Percentiles rank a stretch among this genome's conserved stretches.
These are phyloP conservation scores for Paraphaeosphaeria minitans DNA, from an alignment of 2,329 filamentous ascomycete species.

Conservation along the genomic window DNA sequence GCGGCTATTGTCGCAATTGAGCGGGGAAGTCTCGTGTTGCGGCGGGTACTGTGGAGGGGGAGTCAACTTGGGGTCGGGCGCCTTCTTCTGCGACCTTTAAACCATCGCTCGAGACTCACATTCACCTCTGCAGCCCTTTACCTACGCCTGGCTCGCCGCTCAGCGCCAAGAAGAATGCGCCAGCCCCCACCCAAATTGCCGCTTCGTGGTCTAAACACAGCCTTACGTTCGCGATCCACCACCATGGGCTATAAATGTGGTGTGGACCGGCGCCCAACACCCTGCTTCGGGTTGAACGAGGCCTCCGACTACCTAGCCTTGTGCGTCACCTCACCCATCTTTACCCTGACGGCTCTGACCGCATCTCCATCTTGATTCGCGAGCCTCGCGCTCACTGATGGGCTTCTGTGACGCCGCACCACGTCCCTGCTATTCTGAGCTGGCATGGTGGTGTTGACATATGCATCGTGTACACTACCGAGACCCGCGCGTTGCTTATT, in stretches of 20 bases:
- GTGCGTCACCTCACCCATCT: neutral
- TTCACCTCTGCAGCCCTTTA: neutral
- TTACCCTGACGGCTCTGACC: neutral
- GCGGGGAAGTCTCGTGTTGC: neutral
- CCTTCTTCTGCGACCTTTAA: neutral
- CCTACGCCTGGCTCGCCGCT: neutral
- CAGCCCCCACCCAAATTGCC: neutral
- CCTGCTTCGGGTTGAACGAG: neutral
- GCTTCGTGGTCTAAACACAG: neutral
- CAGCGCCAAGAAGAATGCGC: neutral
- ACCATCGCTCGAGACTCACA: neutral
- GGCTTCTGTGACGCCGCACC: neutral
- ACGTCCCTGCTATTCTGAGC: conserved; percentile 2
- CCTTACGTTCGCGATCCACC: neutral
- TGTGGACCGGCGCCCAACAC: neutral
- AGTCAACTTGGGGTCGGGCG: neutral
- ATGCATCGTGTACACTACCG: neutral
- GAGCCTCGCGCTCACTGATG: neutral
- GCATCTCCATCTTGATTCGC: neutral
- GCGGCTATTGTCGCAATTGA: neutral
- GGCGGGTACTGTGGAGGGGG: neutral
- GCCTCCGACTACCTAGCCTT: neutral
- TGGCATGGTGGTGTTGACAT: conserved; percentile 3
- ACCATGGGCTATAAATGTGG: neutral
- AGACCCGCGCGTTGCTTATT: conserved; percentile 8